Conservation (phyloP, 208 protist genomes). For the Vickermania spadyakhi region DNA sequence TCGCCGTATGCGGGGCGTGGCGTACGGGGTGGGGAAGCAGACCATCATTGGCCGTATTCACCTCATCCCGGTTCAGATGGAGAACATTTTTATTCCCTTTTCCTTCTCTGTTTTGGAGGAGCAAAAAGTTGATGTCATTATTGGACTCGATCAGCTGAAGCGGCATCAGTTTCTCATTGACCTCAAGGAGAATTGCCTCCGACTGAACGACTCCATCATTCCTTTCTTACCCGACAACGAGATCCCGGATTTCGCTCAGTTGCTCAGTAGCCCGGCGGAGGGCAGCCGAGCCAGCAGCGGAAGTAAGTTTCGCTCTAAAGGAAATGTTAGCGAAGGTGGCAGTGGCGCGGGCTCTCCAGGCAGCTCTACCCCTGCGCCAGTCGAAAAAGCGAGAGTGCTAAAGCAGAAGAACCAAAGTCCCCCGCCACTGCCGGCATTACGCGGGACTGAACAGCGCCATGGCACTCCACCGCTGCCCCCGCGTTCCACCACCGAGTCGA, state of each 20-base stretch:
- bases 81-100: conserved; percentile 58
- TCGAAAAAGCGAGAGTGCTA: neutral
- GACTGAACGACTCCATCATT: conserved; percentile 25
- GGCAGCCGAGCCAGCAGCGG: neutral
- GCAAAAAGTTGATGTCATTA: conserved; percentile 85
- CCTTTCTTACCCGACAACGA: conserved; percentile 56
- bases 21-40: conserved; percentile 85
- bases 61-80: conserved; percentile 67
- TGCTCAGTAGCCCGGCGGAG: neutral
- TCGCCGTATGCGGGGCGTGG: conserved; percentile 61
- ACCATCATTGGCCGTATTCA: conserved; percentile 92
- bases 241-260: conserved; percentile 16
- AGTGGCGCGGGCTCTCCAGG: neutral
- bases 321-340: neutral
- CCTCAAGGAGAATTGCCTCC: conserved; percentile 40
- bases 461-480: neutral
- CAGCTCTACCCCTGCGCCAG: neutral
- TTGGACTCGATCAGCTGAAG: conserved; percentile 93
- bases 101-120: conserved; percentile 89
- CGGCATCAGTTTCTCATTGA: conserved; percentile 78
- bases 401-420: neutral
- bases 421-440: neutral
- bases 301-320: neutral
- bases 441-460: neutral
- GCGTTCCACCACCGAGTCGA: neutral